Evolutionary conservation across 768 basidiomycete species (phyloP).

Genomic region (Leccinum imitatum): DNA sequence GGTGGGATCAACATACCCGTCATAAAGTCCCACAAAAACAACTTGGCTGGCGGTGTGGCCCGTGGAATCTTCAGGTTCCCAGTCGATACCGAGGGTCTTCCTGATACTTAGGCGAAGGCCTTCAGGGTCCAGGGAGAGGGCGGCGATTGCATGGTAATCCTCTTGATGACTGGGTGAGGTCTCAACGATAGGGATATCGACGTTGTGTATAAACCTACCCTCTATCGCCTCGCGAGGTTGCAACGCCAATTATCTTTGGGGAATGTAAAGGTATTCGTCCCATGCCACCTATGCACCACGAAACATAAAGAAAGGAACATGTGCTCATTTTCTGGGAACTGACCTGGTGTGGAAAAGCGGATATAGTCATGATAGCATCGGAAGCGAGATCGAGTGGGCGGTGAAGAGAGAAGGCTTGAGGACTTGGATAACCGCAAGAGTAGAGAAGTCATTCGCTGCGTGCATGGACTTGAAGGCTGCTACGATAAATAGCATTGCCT

Average conservation of each 20-base stretch:
- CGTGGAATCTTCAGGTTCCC: constrained; percentile 61
- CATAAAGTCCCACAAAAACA: constrained; percentile 87
- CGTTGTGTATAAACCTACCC: constrained; percentile 41
- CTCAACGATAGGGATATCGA: constrained; percentile 3
- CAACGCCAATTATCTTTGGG: constrained; percentile 75
- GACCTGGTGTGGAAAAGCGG: constrained; percentile 49
- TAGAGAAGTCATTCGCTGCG: constrained; percentile 30
- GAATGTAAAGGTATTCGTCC: constrained; percentile 71
- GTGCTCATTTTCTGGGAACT: constrained; percentile 16
- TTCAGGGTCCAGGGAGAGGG: constrained; percentile 71
- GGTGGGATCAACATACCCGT: constrained; percentile 58
- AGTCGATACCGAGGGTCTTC: constrained; percentile 60
- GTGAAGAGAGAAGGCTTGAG: constrained; percentile 7
- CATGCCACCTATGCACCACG: constrained; percentile 47
- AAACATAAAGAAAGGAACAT: constrained; percentile 10
- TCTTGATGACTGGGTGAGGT: constrained; percentile 71
- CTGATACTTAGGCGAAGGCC: constrained; percentile 69
- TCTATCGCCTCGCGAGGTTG: constrained; percentile 73
- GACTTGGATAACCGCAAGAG: constrained; percentile 23
- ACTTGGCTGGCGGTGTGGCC: constrained; percentile 69
- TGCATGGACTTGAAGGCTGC: constrained; percentile 19
- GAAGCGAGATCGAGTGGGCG: constrained; percentile 18
- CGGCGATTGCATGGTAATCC: constrained; percentile 77
- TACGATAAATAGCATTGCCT: constrained; percentile 32
- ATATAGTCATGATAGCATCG: constrained; percentile 69